A percentile compares a stretch with the other conserved stretches of the same genome.
Evolutionary conservation across 1,284 basidiomycete genomes (phyloP).

Genomic region (Ustilago lituana): DNA sequence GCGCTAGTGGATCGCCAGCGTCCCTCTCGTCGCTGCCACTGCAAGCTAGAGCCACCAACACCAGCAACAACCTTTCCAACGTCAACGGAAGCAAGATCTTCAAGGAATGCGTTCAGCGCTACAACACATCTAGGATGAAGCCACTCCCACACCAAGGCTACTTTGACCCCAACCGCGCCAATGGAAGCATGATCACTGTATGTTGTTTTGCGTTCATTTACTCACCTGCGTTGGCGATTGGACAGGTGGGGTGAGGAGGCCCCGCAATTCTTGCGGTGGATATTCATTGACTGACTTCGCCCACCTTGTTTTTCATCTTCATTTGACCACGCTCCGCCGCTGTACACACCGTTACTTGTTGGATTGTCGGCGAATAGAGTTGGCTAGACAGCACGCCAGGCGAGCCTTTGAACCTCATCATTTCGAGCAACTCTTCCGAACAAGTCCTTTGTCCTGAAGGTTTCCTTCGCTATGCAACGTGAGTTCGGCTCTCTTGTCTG

Average conservation of each 20-base stretch:
- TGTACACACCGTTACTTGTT: not conserved
- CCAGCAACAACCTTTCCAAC: not conserved
- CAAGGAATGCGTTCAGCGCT: slow-evolving; percentile 32
- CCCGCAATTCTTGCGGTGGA: too few species aligned
- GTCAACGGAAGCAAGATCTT: slow-evolving; percentile 33
- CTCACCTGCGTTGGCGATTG: too few species aligned
- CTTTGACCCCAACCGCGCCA: slow-evolving; percentile 41
- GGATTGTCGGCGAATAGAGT: slow-evolving; percentile 7
- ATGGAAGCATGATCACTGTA: slow-evolving; percentile 49
- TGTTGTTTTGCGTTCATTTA: too few species aligned
- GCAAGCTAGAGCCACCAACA: too few species aligned
- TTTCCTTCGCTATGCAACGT: slow-evolving; percentile 63
- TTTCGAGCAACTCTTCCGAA: slow-evolving; percentile 54
- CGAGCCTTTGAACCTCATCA: slow-evolving; percentile 65
- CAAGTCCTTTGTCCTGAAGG: slow-evolving; percentile 58
- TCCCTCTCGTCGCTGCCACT: slow-evolving; percentile 20
- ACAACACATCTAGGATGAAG: slow-evolving; percentile 43
- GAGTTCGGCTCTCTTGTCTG: slow-evolving; percentile 5
- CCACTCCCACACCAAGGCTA: slow-evolving; percentile 37
- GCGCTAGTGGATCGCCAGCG: slow-evolving; percentile 5
- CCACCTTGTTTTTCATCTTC: not conserved
- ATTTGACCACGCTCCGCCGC: too few species aligned
- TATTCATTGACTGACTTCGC: not conserved
- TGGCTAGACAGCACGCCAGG: slow-evolving; percentile 52
- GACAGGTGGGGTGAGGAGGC: too few species aligned